Percentiles rank a stretch among this genome's conserved stretches.
Evolutionary conservation across 345 rosid species (phyloP).

Genomic region (Ceriops zippeliana): DNA sequence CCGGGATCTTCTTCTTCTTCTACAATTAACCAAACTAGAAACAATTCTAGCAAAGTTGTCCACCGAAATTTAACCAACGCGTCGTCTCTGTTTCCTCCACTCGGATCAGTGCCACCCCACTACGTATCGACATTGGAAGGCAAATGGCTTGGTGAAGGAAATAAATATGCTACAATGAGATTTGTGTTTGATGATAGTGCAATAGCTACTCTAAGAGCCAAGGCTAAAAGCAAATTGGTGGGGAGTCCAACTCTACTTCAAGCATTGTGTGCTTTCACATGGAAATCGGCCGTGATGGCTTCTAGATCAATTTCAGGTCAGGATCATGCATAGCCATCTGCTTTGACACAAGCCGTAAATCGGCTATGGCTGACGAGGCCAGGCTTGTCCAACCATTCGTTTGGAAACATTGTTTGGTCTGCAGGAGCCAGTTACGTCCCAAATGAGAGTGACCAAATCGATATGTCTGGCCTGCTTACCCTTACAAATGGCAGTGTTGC

Average conservation of each 20-base stretch:
- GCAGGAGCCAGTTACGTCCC: neutral
- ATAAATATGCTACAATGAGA: slow-evolving; percentile 4
- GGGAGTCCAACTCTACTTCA: slow-evolving; percentile 1
- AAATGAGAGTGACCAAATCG: neutral
- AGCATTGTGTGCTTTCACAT: neutral
- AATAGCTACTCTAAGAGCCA: slow-evolving; percentile 4
- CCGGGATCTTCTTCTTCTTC: too few relatives aligned
- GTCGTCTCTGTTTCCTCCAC: neutral
- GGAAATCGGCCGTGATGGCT: slow-evolving; percentile 5
- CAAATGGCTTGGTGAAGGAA: slow-evolving; percentile 10
- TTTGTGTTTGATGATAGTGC: slow-evolving; percentile 17
- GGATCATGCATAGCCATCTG: neutral
- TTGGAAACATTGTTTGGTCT: neutral
- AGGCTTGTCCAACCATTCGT: neutral
- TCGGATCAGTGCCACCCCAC: slow-evolving; percentile 9
- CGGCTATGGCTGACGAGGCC: neutral
- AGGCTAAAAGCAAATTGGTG: slow-evolving; percentile 4
- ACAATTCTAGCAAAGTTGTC: neutral
- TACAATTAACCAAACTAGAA: too few relatives aligned
- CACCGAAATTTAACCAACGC: neutral
- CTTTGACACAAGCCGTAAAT: neutral
- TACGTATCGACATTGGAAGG: neutral
- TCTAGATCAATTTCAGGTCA: neutral
- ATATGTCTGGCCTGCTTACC: neutral
- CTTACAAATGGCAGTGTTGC: neutral